phyloP scores from a whole-genome alignment of 441 rosid genomes.

The Populus trichocarpa region DNA sequence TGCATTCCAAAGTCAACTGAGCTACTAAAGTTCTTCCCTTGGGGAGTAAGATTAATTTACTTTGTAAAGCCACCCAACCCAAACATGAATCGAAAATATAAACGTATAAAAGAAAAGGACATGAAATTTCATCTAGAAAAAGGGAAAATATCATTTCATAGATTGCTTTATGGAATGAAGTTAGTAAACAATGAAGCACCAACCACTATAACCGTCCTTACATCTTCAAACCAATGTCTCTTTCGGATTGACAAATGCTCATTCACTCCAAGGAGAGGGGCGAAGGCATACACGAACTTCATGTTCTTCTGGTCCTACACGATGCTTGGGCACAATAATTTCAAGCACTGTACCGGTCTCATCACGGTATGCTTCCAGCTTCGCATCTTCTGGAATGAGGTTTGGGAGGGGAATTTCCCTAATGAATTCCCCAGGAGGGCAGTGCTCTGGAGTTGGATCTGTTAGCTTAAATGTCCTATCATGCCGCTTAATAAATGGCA shows the following conservation, averaged over 20 bases:
- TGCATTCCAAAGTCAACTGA: background rate
- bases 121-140: conserved; percentile 16
- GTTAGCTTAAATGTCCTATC: conserved; percentile 87
- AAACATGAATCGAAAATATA: background rate
- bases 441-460: conserved; percentile 91
- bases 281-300: conserved; percentile 83
- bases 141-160: conserved; percentile 36
- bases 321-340: conserved; percentile 75
- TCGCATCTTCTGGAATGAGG: conserved; percentile 83
- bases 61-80: conserved; percentile 9
- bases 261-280: conserved; percentile 53
- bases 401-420: conserved; percentile 69
- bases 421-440: conserved; percentile 84
- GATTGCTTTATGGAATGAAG: conserved; percentile 33
- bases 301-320: conserved; percentile 79
- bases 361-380: conserved; percentile 71
- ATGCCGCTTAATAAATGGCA: conserved; percentile 67
- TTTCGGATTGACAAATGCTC: conserved; percentile 37
- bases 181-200: conserved; percentile 45
- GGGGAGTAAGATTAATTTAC: background rate
- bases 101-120: background rate
- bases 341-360: conserved; percentile 76
- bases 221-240: conserved; percentile 34
- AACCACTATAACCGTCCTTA: conserved; percentile 28
- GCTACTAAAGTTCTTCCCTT: background rate